A percentile compares a stretch with the other conserved stretches of the same genome.
Conservation (phyloP, 208 protist species). For the Wallacemonas rigidus region DNA sequence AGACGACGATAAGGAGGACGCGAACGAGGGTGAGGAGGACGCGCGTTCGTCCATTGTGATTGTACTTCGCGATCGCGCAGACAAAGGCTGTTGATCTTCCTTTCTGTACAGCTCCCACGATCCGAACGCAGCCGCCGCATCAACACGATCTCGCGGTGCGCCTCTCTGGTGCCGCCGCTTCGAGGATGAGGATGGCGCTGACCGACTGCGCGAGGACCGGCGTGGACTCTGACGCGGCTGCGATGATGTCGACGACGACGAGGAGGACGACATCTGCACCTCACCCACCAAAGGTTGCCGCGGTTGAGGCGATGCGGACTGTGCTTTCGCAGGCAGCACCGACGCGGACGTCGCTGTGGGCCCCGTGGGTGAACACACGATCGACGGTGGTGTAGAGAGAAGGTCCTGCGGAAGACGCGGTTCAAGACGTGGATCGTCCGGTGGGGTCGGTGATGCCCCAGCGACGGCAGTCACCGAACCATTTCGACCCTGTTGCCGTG, state of each 20-base stretch:
- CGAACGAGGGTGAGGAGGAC: neutral
- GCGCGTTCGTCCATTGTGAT: neutral
- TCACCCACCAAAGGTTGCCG: neutral
- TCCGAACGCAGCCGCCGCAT: neutral
- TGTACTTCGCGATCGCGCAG: neutral
- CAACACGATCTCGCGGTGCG: neutral
- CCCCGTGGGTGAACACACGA: no score
- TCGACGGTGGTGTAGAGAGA: neutral
- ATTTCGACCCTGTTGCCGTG: neutral
- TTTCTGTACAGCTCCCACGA: neutral
- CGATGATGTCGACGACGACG: neutral
- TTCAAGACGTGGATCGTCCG: conserved; percentile 1
- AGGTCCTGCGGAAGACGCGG: neutral
- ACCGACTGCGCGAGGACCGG: neutral
- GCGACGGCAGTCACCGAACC: neutral
- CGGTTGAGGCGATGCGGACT: neutral
- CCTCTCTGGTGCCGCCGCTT: neutral
- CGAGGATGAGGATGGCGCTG: neutral
- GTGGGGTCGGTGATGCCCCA: neutral
- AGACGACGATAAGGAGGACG: neutral
- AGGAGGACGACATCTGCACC: neutral
- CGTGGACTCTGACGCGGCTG: neutral
- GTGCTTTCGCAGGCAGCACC: neutral
- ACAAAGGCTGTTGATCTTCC: neutral
- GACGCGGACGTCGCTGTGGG: neutral